These are phyloP conservation scores for Coniochaeta pulveracea DNA, from an alignment of 2,329 filamentous ascomycete species.

Conservation along the genomic window DNA sequence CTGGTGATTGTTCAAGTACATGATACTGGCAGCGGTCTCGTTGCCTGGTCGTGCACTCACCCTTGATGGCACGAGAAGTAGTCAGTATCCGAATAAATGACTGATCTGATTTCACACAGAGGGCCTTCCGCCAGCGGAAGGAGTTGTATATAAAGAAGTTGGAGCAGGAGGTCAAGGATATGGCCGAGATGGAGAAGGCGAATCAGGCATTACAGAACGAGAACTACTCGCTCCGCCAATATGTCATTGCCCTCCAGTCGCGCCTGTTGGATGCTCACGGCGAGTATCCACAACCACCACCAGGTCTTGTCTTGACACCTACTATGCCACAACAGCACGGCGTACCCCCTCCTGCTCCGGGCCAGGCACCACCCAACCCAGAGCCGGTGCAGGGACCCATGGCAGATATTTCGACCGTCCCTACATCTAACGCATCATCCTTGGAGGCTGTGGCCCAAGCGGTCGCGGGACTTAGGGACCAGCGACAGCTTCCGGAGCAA, in stretches of 20 bases:
- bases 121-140: constrained; percentile 94
- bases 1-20: too few relatives aligned
- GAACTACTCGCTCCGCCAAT: constrained; percentile 84
- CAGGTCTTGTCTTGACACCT: constrained; percentile 61
- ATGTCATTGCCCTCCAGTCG: constrained; percentile 82
- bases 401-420: too few relatives aligned
- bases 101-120: too few relatives aligned
- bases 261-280: constrained; percentile 73
- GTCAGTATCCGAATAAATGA: too few relatives aligned
- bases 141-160: constrained; percentile 97
- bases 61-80: too few relatives aligned
- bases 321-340: constrained; percentile 22
- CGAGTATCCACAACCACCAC: constrained; percentile 74
- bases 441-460: constrained; percentile 41
- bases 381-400: constrained; percentile 7
- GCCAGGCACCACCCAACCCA: constrained; percentile 10
- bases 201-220: constrained; percentile 77
- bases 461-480: constrained; percentile 18
- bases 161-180: constrained; percentile 84
- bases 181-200: constrained; percentile 60
- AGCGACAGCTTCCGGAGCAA: constrained; percentile 10
- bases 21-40: too few relatives aligned
- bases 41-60: too few relatives aligned
- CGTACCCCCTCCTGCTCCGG: constrained; percentile 16
- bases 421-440: constrained; percentile 16